A percentile compares a stretch with the other conserved stretches of the same genome.
Conservation (phyloP, 1,284 basidiomycete genomes). For the Athelia sp. region DNA sequence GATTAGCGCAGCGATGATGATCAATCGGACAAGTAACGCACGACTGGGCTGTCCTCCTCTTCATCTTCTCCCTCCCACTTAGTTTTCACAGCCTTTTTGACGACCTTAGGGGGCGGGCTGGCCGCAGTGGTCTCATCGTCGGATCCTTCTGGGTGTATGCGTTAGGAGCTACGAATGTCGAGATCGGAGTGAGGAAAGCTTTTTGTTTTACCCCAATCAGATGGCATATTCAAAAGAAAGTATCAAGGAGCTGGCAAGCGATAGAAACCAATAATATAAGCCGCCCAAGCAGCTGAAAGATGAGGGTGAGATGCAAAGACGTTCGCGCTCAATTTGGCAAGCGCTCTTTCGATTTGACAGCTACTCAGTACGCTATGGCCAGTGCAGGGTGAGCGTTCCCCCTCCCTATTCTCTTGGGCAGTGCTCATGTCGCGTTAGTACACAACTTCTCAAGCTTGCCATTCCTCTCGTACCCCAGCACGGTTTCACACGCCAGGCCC, state of each 20-base stretch:
- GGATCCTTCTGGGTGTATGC: slow-evolving; percentile 28
- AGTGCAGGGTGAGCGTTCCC: too few species aligned
- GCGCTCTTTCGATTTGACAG: too few species aligned
- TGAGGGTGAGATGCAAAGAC: too few species aligned
- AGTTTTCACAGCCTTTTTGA: slow-evolving; percentile 43
- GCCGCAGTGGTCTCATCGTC: slow-evolving; percentile 28
- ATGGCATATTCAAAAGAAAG: slow-evolving; percentile 17
- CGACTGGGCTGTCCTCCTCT: slow-evolving; percentile 59
- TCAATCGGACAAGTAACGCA: slow-evolving; percentile 22
- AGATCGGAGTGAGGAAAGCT: not conserved
- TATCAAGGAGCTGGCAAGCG: not conserved
- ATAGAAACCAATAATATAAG: too few species aligned
- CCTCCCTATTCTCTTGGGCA: not conserved
- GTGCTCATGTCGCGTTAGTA: slow-evolving; percentile 11
- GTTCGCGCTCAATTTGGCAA: not conserved
- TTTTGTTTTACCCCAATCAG: slow-evolving; percentile 25
- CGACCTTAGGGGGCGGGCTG: slow-evolving; percentile 34
- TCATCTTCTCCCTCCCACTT: slow-evolving; percentile 91
- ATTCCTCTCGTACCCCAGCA: slow-evolving; percentile 56
- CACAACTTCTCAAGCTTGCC: slow-evolving; percentile 51
- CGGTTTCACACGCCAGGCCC: slow-evolving; percentile 67
- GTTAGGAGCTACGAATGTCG: slow-evolving; percentile 6
- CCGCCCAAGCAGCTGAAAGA: too few species aligned
- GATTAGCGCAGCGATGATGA: not conserved
- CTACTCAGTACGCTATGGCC: too few species aligned